These are phyloP conservation scores for Leptographium flavum DNA, from an alignment of 2,329 filamentous ascomycete genomes.

Conservation along the genomic window DNA sequence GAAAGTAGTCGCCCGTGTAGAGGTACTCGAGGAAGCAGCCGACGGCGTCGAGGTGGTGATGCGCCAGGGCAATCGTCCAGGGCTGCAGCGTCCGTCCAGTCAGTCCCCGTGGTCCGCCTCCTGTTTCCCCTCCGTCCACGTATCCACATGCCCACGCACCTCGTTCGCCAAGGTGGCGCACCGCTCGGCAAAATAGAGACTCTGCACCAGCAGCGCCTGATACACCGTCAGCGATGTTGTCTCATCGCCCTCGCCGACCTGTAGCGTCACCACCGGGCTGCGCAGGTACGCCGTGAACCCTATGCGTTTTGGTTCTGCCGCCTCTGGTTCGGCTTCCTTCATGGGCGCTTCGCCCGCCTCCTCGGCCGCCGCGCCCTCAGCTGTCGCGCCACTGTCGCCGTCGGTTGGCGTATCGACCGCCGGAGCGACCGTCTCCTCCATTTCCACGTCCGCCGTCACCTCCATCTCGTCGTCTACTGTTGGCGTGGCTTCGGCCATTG, in stretches of 20 bases:
- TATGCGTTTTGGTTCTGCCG: constrained; percentile 14
- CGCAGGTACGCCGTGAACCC: constrained; percentile 46
- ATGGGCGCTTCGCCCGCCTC: not conserved
- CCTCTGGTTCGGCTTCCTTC: not conserved
- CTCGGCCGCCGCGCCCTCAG: not conserved
- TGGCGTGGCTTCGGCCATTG: not conserved
- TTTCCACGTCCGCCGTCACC: not conserved
- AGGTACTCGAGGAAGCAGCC: constrained; percentile 72
- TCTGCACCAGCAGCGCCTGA: constrained; percentile 59
- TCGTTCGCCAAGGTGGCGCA: constrained; percentile 48
- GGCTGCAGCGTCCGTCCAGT: constrained; percentile 31
- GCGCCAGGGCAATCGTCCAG: constrained; percentile 52
- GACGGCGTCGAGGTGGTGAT: constrained; percentile 58
- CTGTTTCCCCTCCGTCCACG: not conserved
- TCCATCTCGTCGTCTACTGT: not conserved
- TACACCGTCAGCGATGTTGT: constrained; percentile 58
- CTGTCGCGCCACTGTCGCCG: not conserved
- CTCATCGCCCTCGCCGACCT: constrained; percentile 39
- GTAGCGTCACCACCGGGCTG: constrained; percentile 54
- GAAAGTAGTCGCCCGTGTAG: constrained; percentile 81
- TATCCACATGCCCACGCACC: constrained; percentile 28
- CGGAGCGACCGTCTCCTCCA: not conserved
- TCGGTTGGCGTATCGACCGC: not conserved
- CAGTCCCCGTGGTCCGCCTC: not conserved
- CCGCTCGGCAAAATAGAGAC: constrained; percentile 57